Conservation (phyloP, 805 yeast species). For the Metschnikowia amazonensis region DNA sequence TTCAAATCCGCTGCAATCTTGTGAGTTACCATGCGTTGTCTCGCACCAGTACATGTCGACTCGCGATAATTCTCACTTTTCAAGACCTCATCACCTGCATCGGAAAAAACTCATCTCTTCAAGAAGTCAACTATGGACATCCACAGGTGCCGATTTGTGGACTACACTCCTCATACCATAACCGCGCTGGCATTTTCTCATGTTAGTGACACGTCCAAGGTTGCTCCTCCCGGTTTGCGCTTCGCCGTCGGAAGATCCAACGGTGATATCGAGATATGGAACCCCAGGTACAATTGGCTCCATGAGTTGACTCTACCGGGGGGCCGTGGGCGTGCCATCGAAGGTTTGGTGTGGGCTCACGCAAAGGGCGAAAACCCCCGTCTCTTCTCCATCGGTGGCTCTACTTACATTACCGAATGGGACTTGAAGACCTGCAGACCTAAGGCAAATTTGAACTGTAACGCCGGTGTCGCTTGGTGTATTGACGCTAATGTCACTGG, state of each 20-base stretch:
- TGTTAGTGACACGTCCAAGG: conserved; percentile 17
- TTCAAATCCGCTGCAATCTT: not conserved
- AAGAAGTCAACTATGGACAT: conserved; percentile 50
- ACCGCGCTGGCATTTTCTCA: conserved; percentile 80
- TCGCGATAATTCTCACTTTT: conserved; percentile 5
- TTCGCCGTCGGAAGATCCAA: conserved; percentile 90
- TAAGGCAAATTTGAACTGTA: conserved; percentile 73
- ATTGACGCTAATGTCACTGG: conserved; percentile 61
- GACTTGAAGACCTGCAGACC: conserved; percentile 72
- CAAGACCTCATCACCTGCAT: conserved; percentile 17
- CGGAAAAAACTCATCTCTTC: conserved; percentile 13
- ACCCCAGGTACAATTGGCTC: conserved; percentile 76
- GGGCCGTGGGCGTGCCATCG: conserved; percentile 78
- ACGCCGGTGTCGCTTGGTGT: conserved; percentile 93
- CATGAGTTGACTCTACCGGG: conserved; percentile 73
- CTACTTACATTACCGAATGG: conserved; percentile 91
- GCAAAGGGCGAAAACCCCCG: conserved; percentile 51
- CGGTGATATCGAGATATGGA: conserved; percentile 96
- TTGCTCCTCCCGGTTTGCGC: conserved; percentile 55
- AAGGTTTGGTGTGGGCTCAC: conserved; percentile 79
- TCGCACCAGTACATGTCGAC: conserved; percentile 4
- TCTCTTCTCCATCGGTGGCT: conserved; percentile 90
- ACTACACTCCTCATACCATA: conserved; percentile 78
- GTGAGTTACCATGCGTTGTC: not conserved
- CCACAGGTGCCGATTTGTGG: conserved; percentile 90